A percentile compares a stretch with the other conserved stretches of the same genome.
Conservation (phyloP, 2,329 filamentous ascomycete species). For the Cytospora leucostoma region DNA sequence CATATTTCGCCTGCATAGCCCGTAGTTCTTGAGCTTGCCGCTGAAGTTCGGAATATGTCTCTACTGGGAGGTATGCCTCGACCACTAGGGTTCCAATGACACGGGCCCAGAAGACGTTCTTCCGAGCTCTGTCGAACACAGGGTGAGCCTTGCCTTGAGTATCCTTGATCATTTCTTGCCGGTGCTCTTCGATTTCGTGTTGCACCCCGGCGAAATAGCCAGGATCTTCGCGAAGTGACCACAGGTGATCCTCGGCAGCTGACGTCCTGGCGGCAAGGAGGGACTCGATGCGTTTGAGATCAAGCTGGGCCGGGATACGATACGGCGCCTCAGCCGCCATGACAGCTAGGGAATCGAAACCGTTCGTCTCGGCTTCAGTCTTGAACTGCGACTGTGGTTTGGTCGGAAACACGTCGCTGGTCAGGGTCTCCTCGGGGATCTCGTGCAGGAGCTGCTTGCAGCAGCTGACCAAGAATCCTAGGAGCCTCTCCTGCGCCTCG, state of each 20-base stretch:
- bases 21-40: conserved; percentile 34
- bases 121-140: conserved; percentile 15
- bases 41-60: conserved; percentile 43
- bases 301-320: conserved; percentile 46
- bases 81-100: conserved; percentile 40
- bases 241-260: conserved; percentile 55
- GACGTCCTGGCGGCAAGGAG: conserved; percentile 46
- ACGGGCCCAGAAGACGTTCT: conserved; percentile 42
- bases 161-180: conserved; percentile 47
- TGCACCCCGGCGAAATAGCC: conserved; percentile 53
- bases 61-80: conserved; percentile 39
- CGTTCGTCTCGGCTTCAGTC: conserved; percentile 34
- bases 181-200: conserved; percentile 48
- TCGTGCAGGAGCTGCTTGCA: conserved; percentile 54
- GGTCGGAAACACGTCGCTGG: conserved; percentile 35
- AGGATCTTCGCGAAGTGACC: conserved; percentile 59
- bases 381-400: conserved; percentile 42
- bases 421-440: conserved; percentile 39
- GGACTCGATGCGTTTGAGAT: conserved; percentile 47
- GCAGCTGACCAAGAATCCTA: conserved; percentile 51
- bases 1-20: conserved; percentile 39
- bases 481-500: conserved; percentile 51
- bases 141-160: conserved; percentile 37
- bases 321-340: conserved; percentile 56
- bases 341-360: conserved; percentile 41